phyloP scores from a whole-genome alignment of 345 rosid species.

The Erodium maritimum region DNA sequence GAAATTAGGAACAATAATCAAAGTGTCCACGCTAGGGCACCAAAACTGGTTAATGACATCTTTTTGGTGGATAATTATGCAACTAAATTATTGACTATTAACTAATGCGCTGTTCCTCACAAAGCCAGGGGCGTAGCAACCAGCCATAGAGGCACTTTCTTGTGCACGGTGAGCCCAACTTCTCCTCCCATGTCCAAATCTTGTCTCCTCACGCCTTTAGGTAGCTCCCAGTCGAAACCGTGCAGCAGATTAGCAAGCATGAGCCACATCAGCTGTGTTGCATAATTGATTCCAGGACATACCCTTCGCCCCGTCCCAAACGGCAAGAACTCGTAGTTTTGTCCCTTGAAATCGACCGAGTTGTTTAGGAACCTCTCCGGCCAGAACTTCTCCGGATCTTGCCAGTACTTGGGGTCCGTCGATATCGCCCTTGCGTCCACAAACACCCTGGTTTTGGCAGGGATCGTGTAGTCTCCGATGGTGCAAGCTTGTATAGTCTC shows the following conservation, averaged over 20 bases:
- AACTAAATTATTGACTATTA: no score
- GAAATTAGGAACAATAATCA: no score
- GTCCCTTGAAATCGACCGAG: conserved; percentile 36
- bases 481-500: conserved; percentile 18
- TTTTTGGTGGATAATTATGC: no score
- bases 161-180: conserved; percentile 27
- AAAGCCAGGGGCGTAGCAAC: conserved; percentile 10
- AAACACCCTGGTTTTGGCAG: conserved; percentile 25
- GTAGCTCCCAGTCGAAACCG: conserved; percentile 41
- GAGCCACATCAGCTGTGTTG: conserved; percentile 25
- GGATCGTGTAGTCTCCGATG: conserved; percentile 23
- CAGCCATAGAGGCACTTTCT: conserved; percentile 36
- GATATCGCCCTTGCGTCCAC: conserved; percentile 18
- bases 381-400: conserved; percentile 23
- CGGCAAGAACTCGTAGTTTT: conserved; percentile 37
- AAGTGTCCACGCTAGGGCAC: no score
- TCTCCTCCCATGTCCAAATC: conserved; percentile 44
- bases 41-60: no score
- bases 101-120: no score
- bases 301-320: conserved; percentile 55
- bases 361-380: conserved; percentile 33
- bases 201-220: conserved; percentile 21
- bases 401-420: conserved; percentile 22
- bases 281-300: conserved; percentile 46
- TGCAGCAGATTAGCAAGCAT: conserved; percentile 34